These are phyloP conservation scores for Erigeron canadensis DNA, from an alignment of 129 eudicot species.

Conservation along the genomic window DNA sequence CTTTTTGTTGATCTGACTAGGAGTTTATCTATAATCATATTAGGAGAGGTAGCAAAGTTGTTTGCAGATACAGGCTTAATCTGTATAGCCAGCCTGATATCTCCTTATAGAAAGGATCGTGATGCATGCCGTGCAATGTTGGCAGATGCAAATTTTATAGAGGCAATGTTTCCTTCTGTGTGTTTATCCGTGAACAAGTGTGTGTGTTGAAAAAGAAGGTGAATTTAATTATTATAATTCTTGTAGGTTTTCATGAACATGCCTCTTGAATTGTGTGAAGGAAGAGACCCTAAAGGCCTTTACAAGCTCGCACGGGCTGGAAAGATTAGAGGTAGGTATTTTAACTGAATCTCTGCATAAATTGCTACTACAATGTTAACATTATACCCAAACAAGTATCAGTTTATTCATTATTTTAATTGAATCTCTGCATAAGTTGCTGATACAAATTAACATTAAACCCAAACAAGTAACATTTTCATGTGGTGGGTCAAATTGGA, in stretches of 20 bases:
- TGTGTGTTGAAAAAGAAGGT: background rate
- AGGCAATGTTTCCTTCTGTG: slow-evolving; percentile 52
- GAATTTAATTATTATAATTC: background rate
- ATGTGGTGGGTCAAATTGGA: too few relatives aligned
- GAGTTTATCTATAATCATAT: slow-evolving; percentile 21
- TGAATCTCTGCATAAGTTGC: too few relatives aligned
- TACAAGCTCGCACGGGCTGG: slow-evolving; percentile 98
- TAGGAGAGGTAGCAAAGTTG: slow-evolving; percentile 93
- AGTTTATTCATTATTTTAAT: too few relatives aligned
- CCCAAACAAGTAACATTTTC: too few relatives aligned
- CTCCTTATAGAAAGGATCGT: slow-evolving; percentile 97
- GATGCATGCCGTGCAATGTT: slow-evolving; percentile 92
- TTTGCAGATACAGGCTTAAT: slow-evolving; percentile 97
- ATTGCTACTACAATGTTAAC: background rate
- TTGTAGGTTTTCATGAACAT: slow-evolving; percentile 90
- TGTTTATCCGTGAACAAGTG: background rate
- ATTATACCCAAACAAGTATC: background rate
- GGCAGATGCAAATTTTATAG: slow-evolving; percentile 69
- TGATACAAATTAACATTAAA: too few relatives aligned
- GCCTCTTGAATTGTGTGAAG: slow-evolving; percentile 90
- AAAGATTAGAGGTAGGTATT: slow-evolving; percentile 73
- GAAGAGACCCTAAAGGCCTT: slow-evolving; percentile 94
- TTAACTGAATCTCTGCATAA: background rate
- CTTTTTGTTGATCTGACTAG: slow-evolving; percentile 10
- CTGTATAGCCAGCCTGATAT: slow-evolving; percentile 95